Evolutionary conservation across 768 basidiomycete genomes (phyloP).

Genomic region (Tricholoma saponaceum): DNA sequence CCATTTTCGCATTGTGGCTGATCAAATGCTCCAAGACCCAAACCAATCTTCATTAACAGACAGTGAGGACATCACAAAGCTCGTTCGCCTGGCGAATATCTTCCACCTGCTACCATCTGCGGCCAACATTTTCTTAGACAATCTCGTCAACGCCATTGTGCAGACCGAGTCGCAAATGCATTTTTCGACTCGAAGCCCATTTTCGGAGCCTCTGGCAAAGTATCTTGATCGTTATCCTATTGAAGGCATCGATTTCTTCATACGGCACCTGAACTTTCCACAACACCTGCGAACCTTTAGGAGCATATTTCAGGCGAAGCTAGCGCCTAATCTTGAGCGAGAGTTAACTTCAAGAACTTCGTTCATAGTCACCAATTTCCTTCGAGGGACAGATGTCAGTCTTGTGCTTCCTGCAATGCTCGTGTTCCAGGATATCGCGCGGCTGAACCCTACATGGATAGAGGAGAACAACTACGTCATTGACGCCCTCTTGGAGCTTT

Average conservation of each 20-base stretch:
- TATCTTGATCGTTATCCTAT: constrained; percentile 88
- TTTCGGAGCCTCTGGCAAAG: constrained; percentile 87
- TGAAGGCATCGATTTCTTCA: constrained; percentile 83
- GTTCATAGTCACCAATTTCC: constrained; percentile 45
- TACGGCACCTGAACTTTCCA: constrained; percentile 72
- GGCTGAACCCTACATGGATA: constrained; percentile 68
- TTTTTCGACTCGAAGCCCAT: constrained; percentile 85
- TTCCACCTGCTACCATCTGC: constrained; percentile 95
- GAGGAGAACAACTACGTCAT: constrained; percentile 61
- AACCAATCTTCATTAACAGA: constrained; percentile 78
- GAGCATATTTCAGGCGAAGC: constrained; percentile 73
- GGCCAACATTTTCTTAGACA: constrained; percentile 87
- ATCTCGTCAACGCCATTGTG: constrained; percentile 83
- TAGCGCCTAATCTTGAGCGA: constrained; percentile 71
- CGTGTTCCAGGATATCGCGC: constrained; percentile 72
- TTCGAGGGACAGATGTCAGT: constrained; percentile 44
- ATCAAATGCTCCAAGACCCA: constrained; percentile 77
- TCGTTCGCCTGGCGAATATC: constrained; percentile 94
- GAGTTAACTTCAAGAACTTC: constrained; percentile 63
- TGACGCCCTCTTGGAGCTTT: constrained; percentile 68
- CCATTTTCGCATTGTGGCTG: constrained; percentile 91
- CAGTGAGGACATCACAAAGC: constrained; percentile 87
- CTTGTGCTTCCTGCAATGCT: constrained; percentile 68
- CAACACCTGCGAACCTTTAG: constrained; percentile 80
- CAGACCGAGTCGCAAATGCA: constrained; percentile 91